These are phyloP conservation scores for Aquanectria penicillioides DNA, from an alignment of 2,329 filamentous ascomycete species.

Conservation along the genomic window DNA sequence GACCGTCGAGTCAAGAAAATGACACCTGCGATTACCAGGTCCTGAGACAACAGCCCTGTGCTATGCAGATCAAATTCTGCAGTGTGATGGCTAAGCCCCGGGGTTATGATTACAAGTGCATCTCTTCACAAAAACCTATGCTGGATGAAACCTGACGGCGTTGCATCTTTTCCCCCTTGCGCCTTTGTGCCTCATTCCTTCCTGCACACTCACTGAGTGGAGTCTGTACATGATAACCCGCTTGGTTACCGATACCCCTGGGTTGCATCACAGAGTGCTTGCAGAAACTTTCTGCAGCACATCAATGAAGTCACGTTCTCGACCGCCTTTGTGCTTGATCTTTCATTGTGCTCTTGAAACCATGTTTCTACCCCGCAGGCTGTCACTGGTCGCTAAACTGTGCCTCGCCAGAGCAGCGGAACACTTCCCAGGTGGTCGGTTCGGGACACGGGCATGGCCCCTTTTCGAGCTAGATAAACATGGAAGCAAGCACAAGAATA, in stretches of 20 bases:
- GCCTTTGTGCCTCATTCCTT: slow-evolving; percentile 4
- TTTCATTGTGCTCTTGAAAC: slow-evolving; percentile 17
- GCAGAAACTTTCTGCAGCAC: slow-evolving; percentile 9
- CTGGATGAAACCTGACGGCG: slow-evolving; percentile 16
- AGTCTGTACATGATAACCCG: slow-evolving; percentile 1
- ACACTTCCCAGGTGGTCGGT: slow-evolving; percentile 20
- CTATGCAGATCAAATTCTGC: slow-evolving; percentile 11
- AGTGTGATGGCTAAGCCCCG: slow-evolving; percentile 1
- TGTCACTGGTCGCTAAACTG: slow-evolving; percentile 1
- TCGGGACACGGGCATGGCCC: slow-evolving; percentile 21
- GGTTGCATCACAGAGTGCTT: background rate
- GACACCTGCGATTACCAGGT: background rate
- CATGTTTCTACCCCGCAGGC: slow-evolving; percentile 29
- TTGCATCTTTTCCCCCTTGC: slow-evolving; percentile 18
- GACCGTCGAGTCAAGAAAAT: too few relatives aligned
- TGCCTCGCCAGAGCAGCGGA: slow-evolving; percentile 13
- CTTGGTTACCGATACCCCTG: slow-evolving; percentile 5
- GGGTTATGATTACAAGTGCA: slow-evolving; percentile 10
- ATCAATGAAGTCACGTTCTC: background rate
- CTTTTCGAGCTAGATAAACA: slow-evolving; percentile 20
- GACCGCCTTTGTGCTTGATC: slow-evolving; percentile 1
- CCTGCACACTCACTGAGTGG: slow-evolving; percentile 12
- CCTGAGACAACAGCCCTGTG: slow-evolving; percentile 15
- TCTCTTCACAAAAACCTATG: slow-evolving; percentile 14
- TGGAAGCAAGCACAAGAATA: slow-evolving; percentile 16